Evolutionary conservation across 2,329 filamentous ascomycete genomes (phyloP), one percentile per base, ranked within the genome.

Genomic region (Sporothrix variecibatus): DNA sequence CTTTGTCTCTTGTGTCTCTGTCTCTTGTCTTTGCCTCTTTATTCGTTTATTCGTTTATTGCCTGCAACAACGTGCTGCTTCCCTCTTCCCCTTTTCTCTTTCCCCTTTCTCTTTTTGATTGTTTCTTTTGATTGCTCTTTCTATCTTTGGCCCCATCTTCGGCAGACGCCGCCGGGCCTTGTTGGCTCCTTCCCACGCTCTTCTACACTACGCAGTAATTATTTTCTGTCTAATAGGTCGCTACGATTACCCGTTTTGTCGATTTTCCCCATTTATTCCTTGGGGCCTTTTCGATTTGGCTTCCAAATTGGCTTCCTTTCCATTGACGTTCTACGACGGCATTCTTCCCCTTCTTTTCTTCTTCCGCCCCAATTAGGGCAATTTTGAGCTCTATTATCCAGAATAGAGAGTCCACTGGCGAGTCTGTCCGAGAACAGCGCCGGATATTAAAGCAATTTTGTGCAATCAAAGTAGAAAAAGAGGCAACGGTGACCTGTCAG

Each of bases 401-500:
- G n/a, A 71, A 31, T 49, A 38, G 53, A 28, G 67, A 26, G 38
- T 7, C 62, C 46, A 38, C 20, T 71, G 38, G 38, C 53, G 38
- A 72, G 71, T 65, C 58, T 65, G 71, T 31, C 71, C 71, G 58
- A 72, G n/a, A 72, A 53, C 58, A 65, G 31, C 46, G 58, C 71
- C 71, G 71, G 71, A 65, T 51, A 72, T 64, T 64, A 65, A 71
- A 28, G n/a, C 23, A 51, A 64, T 34, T 62, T 49, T 28, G 43
- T 28, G 51, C 53, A 70, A 70, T 70, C 67, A 72, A 72, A 31
- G 31, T 28, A 71, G 68, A 58, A 40, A 28, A 60, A 60, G 20
- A 11, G 49, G 58, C 31, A 34, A 34, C 43, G 31, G 51, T 12
- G 23, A 31, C 15, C 26, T 53, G 65, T 72, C 43, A 56, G 51